Percentiles rank a stretch among this genome's conserved stretches.
Evolutionary conservation across 495 filamentous ascomycete genomes (phyloP).

Genomic region (Astrocystis sublimbata): DNA sequence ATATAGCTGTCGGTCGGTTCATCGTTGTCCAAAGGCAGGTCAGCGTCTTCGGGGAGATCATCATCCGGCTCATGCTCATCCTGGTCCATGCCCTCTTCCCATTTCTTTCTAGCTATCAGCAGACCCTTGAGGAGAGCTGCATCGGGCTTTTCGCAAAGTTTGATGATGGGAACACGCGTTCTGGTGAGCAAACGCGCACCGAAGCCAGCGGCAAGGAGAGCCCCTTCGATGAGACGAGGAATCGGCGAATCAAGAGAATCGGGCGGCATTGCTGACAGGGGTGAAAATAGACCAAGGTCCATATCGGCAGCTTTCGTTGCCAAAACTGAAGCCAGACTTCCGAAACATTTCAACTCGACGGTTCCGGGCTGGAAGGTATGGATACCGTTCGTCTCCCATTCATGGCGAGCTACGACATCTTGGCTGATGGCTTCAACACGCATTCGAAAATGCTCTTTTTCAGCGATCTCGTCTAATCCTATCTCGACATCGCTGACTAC

Average conservation of each 20-base stretch:
- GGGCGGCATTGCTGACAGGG: slow-evolving; percentile 49
- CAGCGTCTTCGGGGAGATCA: slow-evolving; percentile 39
- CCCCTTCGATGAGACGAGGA: slow-evolving; percentile 65
- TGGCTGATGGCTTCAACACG: slow-evolving; percentile 58
- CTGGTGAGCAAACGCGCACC: slow-evolving; percentile 68
- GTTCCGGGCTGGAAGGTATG: slow-evolving; percentile 45
- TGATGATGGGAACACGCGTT: slow-evolving; percentile 80
- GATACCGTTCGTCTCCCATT: slow-evolving; percentile 38
- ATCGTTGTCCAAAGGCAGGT: slow-evolving; percentile 8
- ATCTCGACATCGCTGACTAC: slow-evolving; percentile 51
- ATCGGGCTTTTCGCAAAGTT: slow-evolving; percentile 69
- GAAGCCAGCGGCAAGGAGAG: slow-evolving; percentile 66
- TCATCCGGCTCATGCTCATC: slow-evolving; percentile 43
- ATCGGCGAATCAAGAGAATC: slow-evolving; percentile 55
- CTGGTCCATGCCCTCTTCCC: slow-evolving; percentile 52
- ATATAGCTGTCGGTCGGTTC: background rate
- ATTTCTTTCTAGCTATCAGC: slow-evolving; percentile 58
- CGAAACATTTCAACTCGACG: slow-evolving; percentile 67
- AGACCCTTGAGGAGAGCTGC: slow-evolving; percentile 52
- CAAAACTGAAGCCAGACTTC: slow-evolving; percentile 72
- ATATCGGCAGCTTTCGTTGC: slow-evolving; percentile 73
- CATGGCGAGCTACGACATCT: slow-evolving; percentile 52
- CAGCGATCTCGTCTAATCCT: slow-evolving; percentile 50
- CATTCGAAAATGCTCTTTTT: slow-evolving; percentile 64
- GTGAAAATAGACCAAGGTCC: slow-evolving; percentile 69